Evolutionary conservation across 2,329 filamentous ascomycete genomes (phyloP).

Genomic region (Fusarium sp.): DNA sequence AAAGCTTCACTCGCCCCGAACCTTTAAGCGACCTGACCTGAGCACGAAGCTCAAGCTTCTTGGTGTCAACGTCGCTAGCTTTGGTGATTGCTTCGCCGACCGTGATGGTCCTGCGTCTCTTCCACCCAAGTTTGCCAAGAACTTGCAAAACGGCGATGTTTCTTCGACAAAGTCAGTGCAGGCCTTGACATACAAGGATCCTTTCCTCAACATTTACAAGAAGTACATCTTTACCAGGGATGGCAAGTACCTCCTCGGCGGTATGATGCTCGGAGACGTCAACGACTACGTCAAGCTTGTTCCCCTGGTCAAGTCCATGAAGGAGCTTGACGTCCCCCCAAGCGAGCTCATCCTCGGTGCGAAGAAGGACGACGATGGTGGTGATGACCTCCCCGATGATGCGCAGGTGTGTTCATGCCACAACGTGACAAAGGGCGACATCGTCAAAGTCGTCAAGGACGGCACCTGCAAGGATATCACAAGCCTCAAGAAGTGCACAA

Average conservation of each 20-base stretch:
- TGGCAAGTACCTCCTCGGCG: slow-evolving; percentile 90
- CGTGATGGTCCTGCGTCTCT: slow-evolving; percentile 82
- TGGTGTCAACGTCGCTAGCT: slow-evolving; percentile 91
- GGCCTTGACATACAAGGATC: slow-evolving; percentile 88
- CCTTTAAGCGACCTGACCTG: slow-evolving; percentile 85
- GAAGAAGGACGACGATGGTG: slow-evolving; percentile 78
- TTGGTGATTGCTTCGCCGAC: slow-evolving; percentile 94
- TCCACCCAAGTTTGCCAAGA: slow-evolving; percentile 67
- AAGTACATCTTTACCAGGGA: slow-evolving; percentile 93
- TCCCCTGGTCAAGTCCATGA: slow-evolving; percentile 87
- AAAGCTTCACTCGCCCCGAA: slow-evolving; percentile 74
- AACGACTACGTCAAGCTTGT: slow-evolving; percentile 91
- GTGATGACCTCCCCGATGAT: slow-evolving; percentile 83
- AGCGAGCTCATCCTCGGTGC: slow-evolving; percentile 87
- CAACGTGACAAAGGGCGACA: slow-evolving; percentile 88
- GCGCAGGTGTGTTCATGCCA: slow-evolving; percentile 94
- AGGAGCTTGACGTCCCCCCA: slow-evolving; percentile 80
- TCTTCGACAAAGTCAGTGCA: slow-evolving; percentile 73
- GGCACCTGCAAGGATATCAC: slow-evolving; percentile 85
- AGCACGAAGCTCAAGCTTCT: slow-evolving; percentile 93
- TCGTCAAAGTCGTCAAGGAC: slow-evolving; percentile 78
- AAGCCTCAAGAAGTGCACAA: slow-evolving; percentile 89
- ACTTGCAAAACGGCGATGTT: slow-evolving; percentile 31
- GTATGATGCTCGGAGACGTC: slow-evolving; percentile 97
- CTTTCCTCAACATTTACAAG: slow-evolving; percentile 90